These are phyloP conservation scores for Thalassiosira hispida DNA, from an alignment of 352 stramenopile genomes.

Conservation along the genomic window DNA sequence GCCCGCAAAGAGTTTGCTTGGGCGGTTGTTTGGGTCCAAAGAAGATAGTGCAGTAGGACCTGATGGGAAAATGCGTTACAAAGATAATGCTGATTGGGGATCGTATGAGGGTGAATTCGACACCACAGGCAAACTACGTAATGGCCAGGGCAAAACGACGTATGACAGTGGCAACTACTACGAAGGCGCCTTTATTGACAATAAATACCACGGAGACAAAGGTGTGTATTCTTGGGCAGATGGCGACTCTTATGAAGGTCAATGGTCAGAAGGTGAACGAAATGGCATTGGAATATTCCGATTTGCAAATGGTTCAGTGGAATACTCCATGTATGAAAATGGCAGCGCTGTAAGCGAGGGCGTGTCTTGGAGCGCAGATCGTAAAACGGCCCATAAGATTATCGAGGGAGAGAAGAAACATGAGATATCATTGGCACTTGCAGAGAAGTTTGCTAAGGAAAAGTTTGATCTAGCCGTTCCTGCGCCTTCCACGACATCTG, in stretches of 20 bases:
- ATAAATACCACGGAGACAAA: slow-evolving; percentile 45
- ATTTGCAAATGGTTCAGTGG: slow-evolving; percentile 22
- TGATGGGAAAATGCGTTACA: slow-evolving; percentile 31
- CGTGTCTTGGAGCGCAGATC: slow-evolving; percentile 36
- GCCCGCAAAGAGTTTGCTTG: slow-evolving; percentile 1
- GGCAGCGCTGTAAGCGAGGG: slow-evolving; percentile 27
- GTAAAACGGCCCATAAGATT: slow-evolving; percentile 21
- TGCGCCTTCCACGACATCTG: background rate
- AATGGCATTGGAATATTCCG: slow-evolving; percentile 41
- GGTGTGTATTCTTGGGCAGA: slow-evolving; percentile 37
- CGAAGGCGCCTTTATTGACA: slow-evolving; percentile 36
- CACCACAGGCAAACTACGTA: slow-evolving; percentile 15
- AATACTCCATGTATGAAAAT: slow-evolving; percentile 29
- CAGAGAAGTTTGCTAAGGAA: slow-evolving; percentile 9
- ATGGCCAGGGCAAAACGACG: slow-evolving; percentile 38
- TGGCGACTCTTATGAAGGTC: slow-evolving; percentile 45
- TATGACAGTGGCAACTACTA: slow-evolving; percentile 40
- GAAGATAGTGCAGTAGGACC: slow-evolving; percentile 6
- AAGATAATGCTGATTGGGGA: slow-evolving; percentile 39
- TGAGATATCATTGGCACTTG: slow-evolving; percentile 15
- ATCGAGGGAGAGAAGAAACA: slow-evolving; percentile 26
- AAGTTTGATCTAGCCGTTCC: slow-evolving; percentile 22
- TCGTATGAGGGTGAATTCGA: slow-evolving; percentile 40
- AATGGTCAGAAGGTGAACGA: slow-evolving; percentile 43
- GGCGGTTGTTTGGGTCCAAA: slow-evolving; percentile 18